A percentile compares a stretch with the other conserved stretches of the same genome.
phyloP scores from a whole-genome alignment of 176 grass and related monocot genomes.

The Ensete glaucum region DNA sequence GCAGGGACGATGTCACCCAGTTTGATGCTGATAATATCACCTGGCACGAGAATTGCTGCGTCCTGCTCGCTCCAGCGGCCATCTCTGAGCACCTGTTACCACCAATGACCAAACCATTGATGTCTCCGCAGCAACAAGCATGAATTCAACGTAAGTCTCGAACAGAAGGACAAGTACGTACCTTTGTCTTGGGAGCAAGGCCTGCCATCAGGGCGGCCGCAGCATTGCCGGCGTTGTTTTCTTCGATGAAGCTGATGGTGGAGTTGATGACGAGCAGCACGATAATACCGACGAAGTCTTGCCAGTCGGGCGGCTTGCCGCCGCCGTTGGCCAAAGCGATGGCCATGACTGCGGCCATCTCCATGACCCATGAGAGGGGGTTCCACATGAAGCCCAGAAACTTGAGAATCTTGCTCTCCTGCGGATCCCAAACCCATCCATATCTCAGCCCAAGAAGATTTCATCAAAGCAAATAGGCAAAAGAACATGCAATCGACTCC shows the following conservation, averaged over 20 bases:
- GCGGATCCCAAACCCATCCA: neutral
- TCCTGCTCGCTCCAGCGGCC: conserved; percentile 63
- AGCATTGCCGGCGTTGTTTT: conserved; percentile 73
- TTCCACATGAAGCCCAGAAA: conserved; percentile 99
- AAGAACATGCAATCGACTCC: neutral
- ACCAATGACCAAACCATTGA: neutral
- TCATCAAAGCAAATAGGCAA: neutral
- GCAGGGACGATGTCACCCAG: conserved; percentile 83
- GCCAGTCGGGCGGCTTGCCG: conserved; percentile 76
- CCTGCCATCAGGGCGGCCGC: conserved; percentile 84
- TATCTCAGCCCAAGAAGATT: neutral
- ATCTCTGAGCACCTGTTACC: conserved; percentile 60
- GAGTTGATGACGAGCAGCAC: conserved; percentile 67
- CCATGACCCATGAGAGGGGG: conserved; percentile 98
- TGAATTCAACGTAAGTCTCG: neutral
- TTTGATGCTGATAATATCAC: conserved; percentile 81
- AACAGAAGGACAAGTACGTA: neutral
- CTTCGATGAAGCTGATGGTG: conserved; percentile 73
- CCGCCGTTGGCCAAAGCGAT: conserved; percentile 67
- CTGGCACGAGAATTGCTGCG: conserved; percentile 63
- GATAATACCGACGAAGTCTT: conserved; percentile 89
- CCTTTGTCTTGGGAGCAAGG: conserved; percentile 76
- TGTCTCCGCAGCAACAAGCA: no score
- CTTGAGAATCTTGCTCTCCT: conserved; percentile 85
- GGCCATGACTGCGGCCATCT: conserved; percentile 75